A percentile compares a stretch with the other conserved stretches of the same genome.
These are phyloP conservation scores for Sporobolomyces roseus DNA, from an alignment of 768 basidiomycete species.

Conservation along the genomic window DNA sequence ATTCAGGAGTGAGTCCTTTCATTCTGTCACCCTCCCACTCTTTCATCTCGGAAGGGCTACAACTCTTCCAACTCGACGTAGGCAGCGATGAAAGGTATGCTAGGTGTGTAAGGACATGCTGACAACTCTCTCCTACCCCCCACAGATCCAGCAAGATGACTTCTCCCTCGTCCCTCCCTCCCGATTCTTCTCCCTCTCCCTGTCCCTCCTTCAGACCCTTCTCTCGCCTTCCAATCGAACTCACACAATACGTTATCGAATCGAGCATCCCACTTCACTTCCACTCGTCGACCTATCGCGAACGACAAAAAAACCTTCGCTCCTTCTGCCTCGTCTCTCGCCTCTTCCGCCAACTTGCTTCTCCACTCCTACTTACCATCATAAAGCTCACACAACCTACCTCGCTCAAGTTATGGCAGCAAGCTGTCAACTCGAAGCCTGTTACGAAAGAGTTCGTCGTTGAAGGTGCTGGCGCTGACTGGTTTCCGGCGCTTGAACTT, in stretches of 20 bases:
- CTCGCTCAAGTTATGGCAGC: neutral
- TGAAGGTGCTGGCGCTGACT: neutral
- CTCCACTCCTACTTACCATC: neutral
- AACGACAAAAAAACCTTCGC: neutral
- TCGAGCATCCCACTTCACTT: neutral
- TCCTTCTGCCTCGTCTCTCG: slow-evolving; percentile 1
- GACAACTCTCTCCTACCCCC: neutral
- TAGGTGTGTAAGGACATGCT: no score
- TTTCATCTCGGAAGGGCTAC: no score
- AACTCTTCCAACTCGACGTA: no score
- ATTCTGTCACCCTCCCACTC: no score
- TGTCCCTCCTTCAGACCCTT: neutral
- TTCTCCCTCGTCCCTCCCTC: neutral
- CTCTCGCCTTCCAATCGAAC: neutral
- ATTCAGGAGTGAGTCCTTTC: no score
- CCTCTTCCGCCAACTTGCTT: neutral
- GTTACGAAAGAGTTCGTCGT: no score
- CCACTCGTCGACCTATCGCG: neutral
- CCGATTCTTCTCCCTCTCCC: neutral
- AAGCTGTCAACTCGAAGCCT: neutral
- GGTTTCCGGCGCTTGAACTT: neutral
- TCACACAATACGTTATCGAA: neutral
- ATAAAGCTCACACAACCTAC: no score
- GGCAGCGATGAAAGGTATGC: no score
- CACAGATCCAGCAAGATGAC: neutral